Evolutionary conservation across 2,329 filamentous ascomycete species (phyloP), one percentile per base, ranked within the genome.

Genomic region (Metarhizium humberi): DNA sequence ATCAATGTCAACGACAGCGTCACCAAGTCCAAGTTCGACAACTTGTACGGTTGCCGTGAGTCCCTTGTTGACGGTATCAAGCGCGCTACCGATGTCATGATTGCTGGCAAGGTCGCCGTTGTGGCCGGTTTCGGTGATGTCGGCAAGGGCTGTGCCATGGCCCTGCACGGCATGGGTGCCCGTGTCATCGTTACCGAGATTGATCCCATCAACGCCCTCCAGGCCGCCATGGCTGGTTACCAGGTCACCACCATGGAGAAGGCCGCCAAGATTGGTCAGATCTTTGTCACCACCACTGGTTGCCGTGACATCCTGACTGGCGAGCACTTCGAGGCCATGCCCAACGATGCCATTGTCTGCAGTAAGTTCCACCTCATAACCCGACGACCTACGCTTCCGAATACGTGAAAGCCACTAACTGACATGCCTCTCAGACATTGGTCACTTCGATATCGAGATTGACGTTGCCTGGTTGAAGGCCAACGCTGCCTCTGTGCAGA

Each of bases 21-120:
- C 73, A 99, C 94, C 77, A 99, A 97, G 87, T 96, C 91, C 79
- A 99, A 99, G 85, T 99, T 99, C 75, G 94, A 97, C 85, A 99
- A 99, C 87, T 80, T 97, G 64, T 99, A 97, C 85, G 92, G 94
- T 72, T 97, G 94, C 90, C 87, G 91, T 74, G 94, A 97, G 82
- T 96, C 92, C 62, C 88, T 99, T 68, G 86, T 99, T 70, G 94
- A 99, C 75, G 94, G 94, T 75, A 97, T 99, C 86, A 99, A 97
- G 89, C 92, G 92, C 80, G 92, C 94, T 68, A 99, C 94, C 75
- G 92, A 99, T 81, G 94, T 97, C 77, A 99, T 99, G 94, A 92
- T 97, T 82, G 94, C 94, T 71, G 94, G 94, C 75, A 97, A 99
- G 88, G 85, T 96, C 69, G 91, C 90, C 64, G 92, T 97, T 65